Base-by-base conservation (phyloP, 768 basidiomycete genomes). In the Polyporus arcularius region DNA sequence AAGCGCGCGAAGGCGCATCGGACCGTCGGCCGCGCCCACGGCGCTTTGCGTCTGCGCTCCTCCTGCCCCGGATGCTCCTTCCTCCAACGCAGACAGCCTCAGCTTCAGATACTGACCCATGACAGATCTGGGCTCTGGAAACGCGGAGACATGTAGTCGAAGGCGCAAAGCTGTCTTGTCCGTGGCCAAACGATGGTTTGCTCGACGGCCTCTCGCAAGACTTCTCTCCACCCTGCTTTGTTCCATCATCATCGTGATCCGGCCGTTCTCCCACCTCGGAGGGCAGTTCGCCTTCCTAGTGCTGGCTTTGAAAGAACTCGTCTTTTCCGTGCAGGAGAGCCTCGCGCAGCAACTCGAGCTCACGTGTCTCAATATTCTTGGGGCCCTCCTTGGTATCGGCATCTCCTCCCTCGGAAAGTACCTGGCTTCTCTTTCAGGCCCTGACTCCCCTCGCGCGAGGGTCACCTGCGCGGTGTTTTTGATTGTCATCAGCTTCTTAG, bases 331-430 rank as follows among this genome's bases (percentile, higher is more conserved):
- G 2, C 79, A 83, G 62, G 76, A 79, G 42, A 78, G 72, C 63
- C 71, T 83, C 11, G 77, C 81, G 0, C 79, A 82, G 63, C 80
- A 82, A 66, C 63, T 82, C 4, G 82, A 82, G 65, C 71, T 71
- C 1, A 78, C 77, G 1, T 61, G 81, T 16, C 71, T 82, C 30
- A 79, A 80, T 56, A 71, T 79, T 52, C 68, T 74, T 1, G 81
- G 81, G 2, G 80, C 76, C 10, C 55, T 80, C 2, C 39, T 70
- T 9, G 79, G 75, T 10, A 76, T 82, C 50, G 76, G 73, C 0
- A 35, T 77, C 6, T 76, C 74, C 10, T 75, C 73, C 39, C 62
- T 77, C 7, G 75, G 70, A 15, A 76, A 71, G 46, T 75, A 70
- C 39, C 26, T 76, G 21, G 73, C 77, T 18, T 69, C 73, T 14